phyloP scores from a whole-genome alignment of 345 rosid genomes.

The Nephelium lappaceum region DNA sequence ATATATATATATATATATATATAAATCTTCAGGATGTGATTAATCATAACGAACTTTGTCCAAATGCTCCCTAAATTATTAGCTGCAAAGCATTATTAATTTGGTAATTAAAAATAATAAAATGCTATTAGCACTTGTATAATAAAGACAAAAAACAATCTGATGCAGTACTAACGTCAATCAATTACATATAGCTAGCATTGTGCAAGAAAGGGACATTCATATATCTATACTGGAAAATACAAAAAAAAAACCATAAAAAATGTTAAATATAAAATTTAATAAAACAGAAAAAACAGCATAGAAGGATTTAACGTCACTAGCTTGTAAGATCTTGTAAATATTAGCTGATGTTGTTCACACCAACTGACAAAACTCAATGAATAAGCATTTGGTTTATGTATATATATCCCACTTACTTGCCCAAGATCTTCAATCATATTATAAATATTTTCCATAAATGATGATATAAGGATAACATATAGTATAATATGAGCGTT shows the following conservation, averaged over 20 bases:
- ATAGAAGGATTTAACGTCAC: slow-evolving; percentile 4
- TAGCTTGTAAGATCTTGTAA: slow-evolving; percentile 17
- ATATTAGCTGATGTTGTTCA: slow-evolving; percentile 14
- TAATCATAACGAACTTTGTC: slow-evolving; percentile 16
- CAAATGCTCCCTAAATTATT: slow-evolving; percentile 9
- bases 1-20: neutral
- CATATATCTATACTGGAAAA: slow-evolving; percentile 16
- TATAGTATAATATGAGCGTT: slow-evolving; percentile 19
- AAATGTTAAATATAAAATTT: neutral
- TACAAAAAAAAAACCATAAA: neutral
- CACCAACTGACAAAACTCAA: slow-evolving; percentile 23
- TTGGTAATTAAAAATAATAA: slow-evolving; percentile 21
- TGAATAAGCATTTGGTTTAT: slow-evolving; percentile 28
- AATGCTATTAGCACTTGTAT: slow-evolving; percentile 25
- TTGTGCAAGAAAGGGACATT: slow-evolving; percentile 34
- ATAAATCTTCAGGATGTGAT: neutral
- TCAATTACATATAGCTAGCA: slow-evolving; percentile 27
- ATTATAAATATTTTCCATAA: slow-evolving; percentile 11
- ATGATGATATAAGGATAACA: neutral
- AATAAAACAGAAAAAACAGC: slow-evolving; percentile 22
- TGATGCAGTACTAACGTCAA: slow-evolving; percentile 31
- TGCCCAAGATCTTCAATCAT: slow-evolving; percentile 28
- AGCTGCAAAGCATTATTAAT: slow-evolving; percentile 26
- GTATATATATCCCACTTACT: slow-evolving; percentile 19
- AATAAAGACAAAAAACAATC: slow-evolving; percentile 41